Evolutionary conservation across 257 asterid genomes (phyloP).

Genomic region (Ehretia macrophylla): DNA sequence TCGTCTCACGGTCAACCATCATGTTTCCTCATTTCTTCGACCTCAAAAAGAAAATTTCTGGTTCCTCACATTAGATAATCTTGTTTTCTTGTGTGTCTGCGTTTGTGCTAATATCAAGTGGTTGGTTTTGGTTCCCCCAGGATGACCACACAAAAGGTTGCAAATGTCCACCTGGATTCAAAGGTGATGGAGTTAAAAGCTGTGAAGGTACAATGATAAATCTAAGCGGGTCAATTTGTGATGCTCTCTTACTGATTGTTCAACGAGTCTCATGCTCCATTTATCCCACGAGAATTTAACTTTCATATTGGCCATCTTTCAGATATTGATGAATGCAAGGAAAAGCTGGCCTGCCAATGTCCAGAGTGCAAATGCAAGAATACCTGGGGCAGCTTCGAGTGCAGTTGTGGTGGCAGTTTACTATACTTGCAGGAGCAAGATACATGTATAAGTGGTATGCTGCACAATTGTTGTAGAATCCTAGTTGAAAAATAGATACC

Average conservation of each 20-base stretch:
- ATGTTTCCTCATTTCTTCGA: not conserved
- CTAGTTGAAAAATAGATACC: not conserved
- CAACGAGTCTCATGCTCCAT: not conserved
- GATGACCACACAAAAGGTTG: slow-evolving; percentile 80
- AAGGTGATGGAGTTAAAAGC: slow-evolving; percentile 73
- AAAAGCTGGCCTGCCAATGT: slow-evolving; percentile 73
- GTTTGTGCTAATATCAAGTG: not conserved
- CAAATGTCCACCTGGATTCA: slow-evolving; percentile 89
- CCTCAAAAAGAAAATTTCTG: not conserved
- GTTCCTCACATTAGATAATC: not conserved
- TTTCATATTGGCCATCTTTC: not conserved
- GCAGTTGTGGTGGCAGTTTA: slow-evolving; percentile 65
- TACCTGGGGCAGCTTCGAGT: slow-evolving; percentile 86
- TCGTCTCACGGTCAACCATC: not conserved
- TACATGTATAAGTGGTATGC: slow-evolving; percentile 60
- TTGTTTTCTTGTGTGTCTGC: not conserved
- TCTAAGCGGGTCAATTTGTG: slow-evolving; percentile 1
- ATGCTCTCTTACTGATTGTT: too few species aligned
- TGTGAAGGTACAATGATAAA: slow-evolving; percentile 64
- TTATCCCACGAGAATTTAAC: slow-evolving; percentile 8
- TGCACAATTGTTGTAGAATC: not conserved
- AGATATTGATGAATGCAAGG: slow-evolving; percentile 89
- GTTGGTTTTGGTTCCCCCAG: slow-evolving; percentile 27
- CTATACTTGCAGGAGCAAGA: slow-evolving; percentile 84
- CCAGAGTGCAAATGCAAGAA: slow-evolving; percentile 82